Evolutionary conservation across 129 eudicot genomes (phyloP).

Genomic region (Erigeron canadensis): DNA sequence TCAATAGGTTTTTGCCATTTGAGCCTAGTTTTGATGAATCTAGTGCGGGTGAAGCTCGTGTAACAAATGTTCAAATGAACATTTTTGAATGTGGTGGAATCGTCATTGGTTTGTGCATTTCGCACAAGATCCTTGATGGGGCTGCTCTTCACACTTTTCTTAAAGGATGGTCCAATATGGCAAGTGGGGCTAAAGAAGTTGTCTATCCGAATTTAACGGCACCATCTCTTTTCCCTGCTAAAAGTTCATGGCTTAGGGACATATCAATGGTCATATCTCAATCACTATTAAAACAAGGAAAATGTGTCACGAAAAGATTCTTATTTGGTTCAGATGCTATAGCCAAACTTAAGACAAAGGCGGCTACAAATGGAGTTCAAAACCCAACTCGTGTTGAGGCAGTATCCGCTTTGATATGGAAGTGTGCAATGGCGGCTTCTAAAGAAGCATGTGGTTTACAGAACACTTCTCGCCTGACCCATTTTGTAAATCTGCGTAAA

Average conservation of each 20-base stretch:
- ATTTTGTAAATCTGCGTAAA: slow-evolving; percentile 2
- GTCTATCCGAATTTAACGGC: slow-evolving; percentile 41
- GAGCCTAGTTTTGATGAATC: background rate
- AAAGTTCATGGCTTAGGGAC: slow-evolving; percentile 38
- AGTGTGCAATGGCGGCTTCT: slow-evolving; percentile 20
- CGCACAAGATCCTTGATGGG: slow-evolving; percentile 49
- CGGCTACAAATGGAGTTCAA: background rate
- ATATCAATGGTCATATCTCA: slow-evolving; percentile 30
- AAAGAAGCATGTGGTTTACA: background rate
- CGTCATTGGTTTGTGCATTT: slow-evolving; percentile 21
- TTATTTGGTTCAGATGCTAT: background rate
- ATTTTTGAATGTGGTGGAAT: slow-evolving; percentile 31
- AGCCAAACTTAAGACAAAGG: background rate
- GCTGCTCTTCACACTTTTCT: slow-evolving; percentile 38
- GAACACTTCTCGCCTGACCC: slow-evolving; percentile 2
- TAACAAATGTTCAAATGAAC: slow-evolving; percentile 27
- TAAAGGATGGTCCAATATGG: slow-evolving; percentile 38
- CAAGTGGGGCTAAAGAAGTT: slow-evolving; percentile 13
- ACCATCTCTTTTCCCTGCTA: slow-evolving; percentile 37
- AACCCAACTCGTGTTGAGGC: slow-evolving; percentile 18
- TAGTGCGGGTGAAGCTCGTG: background rate
- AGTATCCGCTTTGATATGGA: slow-evolving; percentile 23
- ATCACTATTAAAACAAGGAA: slow-evolving; percentile 43
- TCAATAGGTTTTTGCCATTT: slow-evolving; percentile 10
- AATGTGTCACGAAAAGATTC: slow-evolving; percentile 29